These are phyloP conservation scores for Diaporthe citriasiana DNA, from an alignment of 2,329 filamentous ascomycete genomes.

Conservation along the genomic window DNA sequence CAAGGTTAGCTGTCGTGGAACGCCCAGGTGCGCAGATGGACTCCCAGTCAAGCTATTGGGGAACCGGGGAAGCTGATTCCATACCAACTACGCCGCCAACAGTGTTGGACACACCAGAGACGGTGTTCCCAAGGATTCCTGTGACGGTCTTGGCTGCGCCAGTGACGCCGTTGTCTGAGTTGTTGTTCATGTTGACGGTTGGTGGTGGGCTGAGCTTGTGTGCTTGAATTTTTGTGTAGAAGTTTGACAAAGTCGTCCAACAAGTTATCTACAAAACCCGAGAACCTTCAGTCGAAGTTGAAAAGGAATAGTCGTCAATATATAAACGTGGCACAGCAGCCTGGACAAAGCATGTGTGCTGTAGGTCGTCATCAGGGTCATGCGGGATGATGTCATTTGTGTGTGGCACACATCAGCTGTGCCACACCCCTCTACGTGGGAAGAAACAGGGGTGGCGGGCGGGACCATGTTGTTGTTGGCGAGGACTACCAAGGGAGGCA, in stretches of 20 bases:
- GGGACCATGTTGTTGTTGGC: conserved; percentile 1
- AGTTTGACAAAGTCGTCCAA: not conserved
- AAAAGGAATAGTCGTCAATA: not conserved
- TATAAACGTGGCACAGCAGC: conserved; percentile 17
- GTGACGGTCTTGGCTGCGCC: conserved; percentile 47
- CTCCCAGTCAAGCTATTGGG: too few relatives aligned
- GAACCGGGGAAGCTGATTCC: not conserved
- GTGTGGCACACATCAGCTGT: conserved; percentile 31
- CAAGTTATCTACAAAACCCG: not conserved
- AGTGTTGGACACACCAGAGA: conserved; percentile 51
- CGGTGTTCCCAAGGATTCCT: conserved; percentile 50
- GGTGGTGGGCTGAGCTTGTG: not conserved
- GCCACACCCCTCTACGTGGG: conserved; percentile 8
- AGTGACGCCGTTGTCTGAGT: conserved; percentile 49
- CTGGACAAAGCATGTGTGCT: not conserved
- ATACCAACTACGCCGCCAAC: conserved; percentile 50
- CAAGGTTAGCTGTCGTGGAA: not conserved
- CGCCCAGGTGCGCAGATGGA: too few relatives aligned
- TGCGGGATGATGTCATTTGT: conserved; percentile 37
- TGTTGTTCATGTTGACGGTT: conserved; percentile 43
- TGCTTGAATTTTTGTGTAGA: not conserved
- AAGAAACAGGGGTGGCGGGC: not conserved
- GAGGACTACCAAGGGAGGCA: not conserved
- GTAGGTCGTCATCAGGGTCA: conserved; percentile 14
- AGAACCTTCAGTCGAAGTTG: not conserved